These are phyloP conservation scores for Fagus crenata DNA, from an alignment of 306 rosid genomes.

Conservation along the genomic window DNA sequence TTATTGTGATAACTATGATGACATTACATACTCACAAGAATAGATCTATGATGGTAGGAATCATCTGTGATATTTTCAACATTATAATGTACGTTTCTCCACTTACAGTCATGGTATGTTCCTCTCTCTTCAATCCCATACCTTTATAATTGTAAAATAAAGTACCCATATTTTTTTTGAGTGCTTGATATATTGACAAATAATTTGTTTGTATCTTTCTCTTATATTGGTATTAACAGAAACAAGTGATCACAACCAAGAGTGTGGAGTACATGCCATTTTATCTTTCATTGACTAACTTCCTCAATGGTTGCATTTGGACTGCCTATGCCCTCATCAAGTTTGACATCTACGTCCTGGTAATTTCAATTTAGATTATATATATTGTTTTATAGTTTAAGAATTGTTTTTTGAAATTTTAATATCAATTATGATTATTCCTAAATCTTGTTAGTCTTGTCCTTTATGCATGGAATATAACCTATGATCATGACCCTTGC, in stretches of 20 bases:
- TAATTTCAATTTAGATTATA: neutral
- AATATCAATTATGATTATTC: neutral
- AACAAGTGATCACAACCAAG: slow-evolving; percentile 56
- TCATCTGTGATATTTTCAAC: slow-evolving; percentile 65
- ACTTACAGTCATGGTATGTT: slow-evolving; percentile 63
- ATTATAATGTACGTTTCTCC: slow-evolving; percentile 69
- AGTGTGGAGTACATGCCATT: slow-evolving; percentile 83
- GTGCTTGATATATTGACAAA: neutral
- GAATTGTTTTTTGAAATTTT: neutral
- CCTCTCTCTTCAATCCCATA: neutral
- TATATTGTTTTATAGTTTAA: neutral
- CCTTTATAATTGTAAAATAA: neutral
- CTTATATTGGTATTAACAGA: slow-evolving; percentile 32
- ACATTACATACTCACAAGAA: slow-evolving; percentile 31
- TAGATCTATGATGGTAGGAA: slow-evolving; percentile 66
- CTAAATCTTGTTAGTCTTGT: neutral
- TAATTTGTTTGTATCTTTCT: neutral
- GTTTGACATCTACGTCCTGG: slow-evolving; percentile 61
- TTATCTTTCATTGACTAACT: slow-evolving; percentile 63
- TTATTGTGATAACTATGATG: slow-evolving; percentile 42
- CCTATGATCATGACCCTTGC: slow-evolving; percentile 16
- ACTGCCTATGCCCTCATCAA: slow-evolving; percentile 72
- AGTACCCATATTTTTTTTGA: neutral
- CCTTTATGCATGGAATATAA: neutral
- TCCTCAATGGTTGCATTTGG: slow-evolving; percentile 69